A percentile compares a stretch with the other conserved stretches of the same genome.
Conservation (phyloP, 2,329 filamentous ascomycete genomes). For the Cryoendolithus antarcticus region DNA sequence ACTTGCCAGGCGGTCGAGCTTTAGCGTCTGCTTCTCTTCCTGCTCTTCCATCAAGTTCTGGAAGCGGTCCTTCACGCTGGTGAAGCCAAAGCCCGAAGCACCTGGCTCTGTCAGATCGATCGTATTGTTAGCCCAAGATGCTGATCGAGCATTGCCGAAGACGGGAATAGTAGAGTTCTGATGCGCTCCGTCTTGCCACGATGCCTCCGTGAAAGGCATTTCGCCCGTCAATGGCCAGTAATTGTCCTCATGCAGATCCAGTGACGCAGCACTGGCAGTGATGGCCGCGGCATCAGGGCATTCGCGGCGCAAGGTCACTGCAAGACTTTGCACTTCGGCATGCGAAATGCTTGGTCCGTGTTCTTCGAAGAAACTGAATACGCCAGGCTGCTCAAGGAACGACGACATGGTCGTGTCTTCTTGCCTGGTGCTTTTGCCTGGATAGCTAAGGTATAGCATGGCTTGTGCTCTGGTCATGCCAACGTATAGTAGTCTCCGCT, state of each 20-base stretch:
- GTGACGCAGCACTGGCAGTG: slow-evolving; percentile 32
- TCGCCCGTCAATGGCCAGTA: slow-evolving; percentile 54
- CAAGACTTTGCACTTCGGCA: slow-evolving; percentile 51
- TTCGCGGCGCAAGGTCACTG: slow-evolving; percentile 55
- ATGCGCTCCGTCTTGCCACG: slow-evolving; percentile 24
- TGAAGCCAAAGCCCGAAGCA: slow-evolving; percentile 15
- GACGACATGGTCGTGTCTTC: slow-evolving; percentile 55
- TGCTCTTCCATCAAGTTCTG: slow-evolving; percentile 27
- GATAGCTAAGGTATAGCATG: slow-evolving; percentile 74
- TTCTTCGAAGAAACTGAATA: slow-evolving; percentile 41
- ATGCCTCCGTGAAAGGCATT: slow-evolving; percentile 17
- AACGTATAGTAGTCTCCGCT: slow-evolving; percentile 80
- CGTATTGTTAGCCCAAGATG: slow-evolving; percentile 1
- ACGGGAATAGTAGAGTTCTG: slow-evolving; percentile 3
- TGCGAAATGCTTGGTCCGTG: slow-evolving; percentile 60
- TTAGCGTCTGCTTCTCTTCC: slow-evolving; percentile 13
- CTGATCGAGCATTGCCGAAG: slow-evolving; percentile 9
- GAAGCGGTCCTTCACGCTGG: slow-evolving; percentile 27
- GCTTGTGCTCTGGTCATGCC: slow-evolving; percentile 91
- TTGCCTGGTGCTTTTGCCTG: slow-evolving; percentile 50
- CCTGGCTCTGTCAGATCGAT: neutral
- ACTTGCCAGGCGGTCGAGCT: slow-evolving; percentile 15
- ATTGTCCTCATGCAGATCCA: slow-evolving; percentile 53
- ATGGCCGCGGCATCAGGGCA: slow-evolving; percentile 47
- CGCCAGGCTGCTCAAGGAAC: slow-evolving; percentile 51